Percentiles rank a stretch among this genome's conserved stretches.
phyloP scores from a whole-genome alignment of 805 yeast genomes.

The Priceomyces haplophilus region DNA sequence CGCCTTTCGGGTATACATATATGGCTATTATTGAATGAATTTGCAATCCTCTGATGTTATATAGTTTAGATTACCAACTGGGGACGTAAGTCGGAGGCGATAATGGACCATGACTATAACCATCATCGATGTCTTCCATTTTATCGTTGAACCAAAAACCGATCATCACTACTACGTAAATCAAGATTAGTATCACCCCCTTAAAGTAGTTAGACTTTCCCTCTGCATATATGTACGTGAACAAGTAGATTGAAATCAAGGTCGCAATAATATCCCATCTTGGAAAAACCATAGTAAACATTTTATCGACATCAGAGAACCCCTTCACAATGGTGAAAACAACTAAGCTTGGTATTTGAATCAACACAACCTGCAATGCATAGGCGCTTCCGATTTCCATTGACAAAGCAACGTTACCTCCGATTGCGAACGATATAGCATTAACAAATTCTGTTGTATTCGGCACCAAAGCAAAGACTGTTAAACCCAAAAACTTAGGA shows the following conservation, averaged over 20 bases:
- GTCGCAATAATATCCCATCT: constrained; percentile 92
- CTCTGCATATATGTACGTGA: constrained; percentile 92
- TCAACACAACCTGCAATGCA: constrained; percentile 89
- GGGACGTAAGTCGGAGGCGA: neutral
- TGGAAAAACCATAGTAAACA: constrained; percentile 86
- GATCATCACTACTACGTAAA: constrained; percentile 67
- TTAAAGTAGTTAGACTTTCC: constrained; percentile 96
- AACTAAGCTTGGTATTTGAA: constrained; percentile 90
- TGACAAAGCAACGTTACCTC: constrained; percentile 93
- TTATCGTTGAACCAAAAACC: constrained; percentile 73
- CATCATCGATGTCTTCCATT: constrained; percentile 32
- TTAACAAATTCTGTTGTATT: constrained; percentile 95
- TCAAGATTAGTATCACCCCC: constrained; percentile 80
- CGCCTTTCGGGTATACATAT: neutral
- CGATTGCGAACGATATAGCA: constrained; percentile 93
- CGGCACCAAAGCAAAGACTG: constrained; percentile 94
- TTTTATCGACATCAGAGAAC: constrained; percentile 38
- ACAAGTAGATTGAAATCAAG: constrained; percentile 79
- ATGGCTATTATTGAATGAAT: neutral
- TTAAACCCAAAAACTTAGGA: constrained; percentile 88
- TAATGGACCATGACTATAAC: constrained; percentile 10
- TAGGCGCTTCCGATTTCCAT: constrained; percentile 99
- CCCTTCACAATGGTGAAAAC: constrained; percentile 59
- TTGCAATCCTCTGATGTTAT: neutral
- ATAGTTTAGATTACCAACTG: neutral